Conservation (phyloP, 2,329 filamentous ascomycete genomes). For the Exserohilum turcica region DNA sequence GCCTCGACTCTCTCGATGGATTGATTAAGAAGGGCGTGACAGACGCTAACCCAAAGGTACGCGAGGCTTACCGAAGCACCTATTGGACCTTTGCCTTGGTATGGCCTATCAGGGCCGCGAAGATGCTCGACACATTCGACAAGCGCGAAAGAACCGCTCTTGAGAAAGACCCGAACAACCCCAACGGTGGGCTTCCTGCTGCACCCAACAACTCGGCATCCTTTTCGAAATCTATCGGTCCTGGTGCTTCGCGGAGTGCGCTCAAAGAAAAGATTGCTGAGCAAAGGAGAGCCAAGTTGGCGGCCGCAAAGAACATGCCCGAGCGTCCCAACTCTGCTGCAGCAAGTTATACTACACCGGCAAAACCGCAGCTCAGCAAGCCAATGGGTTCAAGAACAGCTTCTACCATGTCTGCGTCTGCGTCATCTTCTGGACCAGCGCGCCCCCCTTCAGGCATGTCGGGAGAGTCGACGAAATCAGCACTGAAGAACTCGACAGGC, state of each 20-base stretch:
- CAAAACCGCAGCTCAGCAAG: constrained; percentile 47
- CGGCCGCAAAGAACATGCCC: constrained; percentile 51
- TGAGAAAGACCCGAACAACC: constrained; percentile 83
- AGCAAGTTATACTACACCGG: constrained; percentile 57
- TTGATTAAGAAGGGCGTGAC: constrained; percentile 85
- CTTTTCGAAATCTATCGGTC: constrained; percentile 55
- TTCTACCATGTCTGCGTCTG: constrained; percentile 38
- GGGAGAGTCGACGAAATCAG: constrained; percentile 41
- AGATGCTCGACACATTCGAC: constrained; percentile 78
- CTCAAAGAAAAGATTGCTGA: constrained; percentile 84
- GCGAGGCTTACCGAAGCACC: constrained; percentile 81
- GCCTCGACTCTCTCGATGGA: constrained; percentile 82
- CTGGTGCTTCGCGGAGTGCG: constrained; percentile 58
- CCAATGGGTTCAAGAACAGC: constrained; percentile 35
- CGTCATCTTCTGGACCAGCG: constrained; percentile 35
- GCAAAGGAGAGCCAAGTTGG: constrained; percentile 67
- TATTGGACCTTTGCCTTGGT: constrained; percentile 83
- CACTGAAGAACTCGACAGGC: constrained; percentile 37
- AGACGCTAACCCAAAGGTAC: constrained; percentile 87
- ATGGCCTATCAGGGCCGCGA: constrained; percentile 78
- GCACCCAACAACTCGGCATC: constrained; percentile 55
- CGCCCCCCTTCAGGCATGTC: constrained; percentile 48
- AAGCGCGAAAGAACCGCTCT: constrained; percentile 77
- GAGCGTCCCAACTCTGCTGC: constrained; percentile 64
- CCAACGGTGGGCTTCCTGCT: constrained; percentile 61